Conservation (phyloP, 75 land plant genomes). For the Cryptomeria japonica region DNA sequence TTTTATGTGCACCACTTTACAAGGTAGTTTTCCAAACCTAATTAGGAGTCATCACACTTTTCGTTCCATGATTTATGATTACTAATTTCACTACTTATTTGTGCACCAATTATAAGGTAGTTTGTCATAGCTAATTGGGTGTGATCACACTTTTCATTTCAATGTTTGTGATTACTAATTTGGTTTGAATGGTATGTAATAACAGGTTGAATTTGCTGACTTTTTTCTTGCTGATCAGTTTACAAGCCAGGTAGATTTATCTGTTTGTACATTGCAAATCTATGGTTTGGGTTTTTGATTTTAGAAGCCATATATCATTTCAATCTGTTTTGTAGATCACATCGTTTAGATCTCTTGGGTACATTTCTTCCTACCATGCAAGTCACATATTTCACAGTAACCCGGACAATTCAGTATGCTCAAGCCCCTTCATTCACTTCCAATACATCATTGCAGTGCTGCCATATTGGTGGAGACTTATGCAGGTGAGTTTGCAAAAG, state of each 20-base stretch:
- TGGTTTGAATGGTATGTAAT: neutral
- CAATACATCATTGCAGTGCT: conserved; percentile 14
- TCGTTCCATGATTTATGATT: neutral
- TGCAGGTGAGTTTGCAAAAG: conserved; percentile 23
- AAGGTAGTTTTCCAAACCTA: conserved; percentile 16
- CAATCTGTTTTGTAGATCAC: conserved; percentile 17
- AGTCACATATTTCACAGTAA: neutral
- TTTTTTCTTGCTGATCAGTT: conserved; percentile 29
- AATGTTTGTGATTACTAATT: neutral
- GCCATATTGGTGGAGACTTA: conserved; percentile 43
- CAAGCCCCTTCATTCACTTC: conserved; percentile 11
- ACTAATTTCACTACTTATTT: conserved; percentile 4
- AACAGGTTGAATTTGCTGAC: conserved; percentile 17
- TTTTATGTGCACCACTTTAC: conserved; percentile 26
- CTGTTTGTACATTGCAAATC: neutral
- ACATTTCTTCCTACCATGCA: conserved; percentile 28
- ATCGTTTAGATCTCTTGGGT: conserved; percentile 15
- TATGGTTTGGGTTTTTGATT: neutral
- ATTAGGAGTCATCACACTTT: neutral
- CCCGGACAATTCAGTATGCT: conserved; percentile 9
- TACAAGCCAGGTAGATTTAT: conserved; percentile 21
- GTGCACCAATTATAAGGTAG: conserved; percentile 26
- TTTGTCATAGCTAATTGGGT: neutral
- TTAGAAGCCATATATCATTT: neutral
- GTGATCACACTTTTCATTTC: neutral